phyloP scores from a whole-genome alignment of 192 early-diverging fungal genomes.

The Physocladia obscura region DNA sequence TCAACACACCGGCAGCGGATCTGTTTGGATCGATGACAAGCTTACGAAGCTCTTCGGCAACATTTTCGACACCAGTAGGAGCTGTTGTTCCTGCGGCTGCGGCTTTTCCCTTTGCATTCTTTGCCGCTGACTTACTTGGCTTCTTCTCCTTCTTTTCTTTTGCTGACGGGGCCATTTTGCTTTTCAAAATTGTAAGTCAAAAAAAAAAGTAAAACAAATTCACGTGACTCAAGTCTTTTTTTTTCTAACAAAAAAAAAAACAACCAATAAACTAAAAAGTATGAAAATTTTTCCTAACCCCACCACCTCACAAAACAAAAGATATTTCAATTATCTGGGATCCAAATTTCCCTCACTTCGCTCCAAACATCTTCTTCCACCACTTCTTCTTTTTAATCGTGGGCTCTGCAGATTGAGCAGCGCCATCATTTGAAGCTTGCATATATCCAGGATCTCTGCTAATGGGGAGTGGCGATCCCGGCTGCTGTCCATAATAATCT shows the following conservation, averaged over 20 bases:
- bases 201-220: slow-evolving; percentile 28
- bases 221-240: not conserved
- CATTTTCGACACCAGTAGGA: slow-evolving; percentile 12
- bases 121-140: slow-evolving; percentile 4
- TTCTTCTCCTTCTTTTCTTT: slow-evolving; percentile 31
- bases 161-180: slow-evolving; percentile 19
- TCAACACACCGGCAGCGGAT: slow-evolving; percentile 86
- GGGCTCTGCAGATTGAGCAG: not conserved
- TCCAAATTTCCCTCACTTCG: slow-evolving; percentile 37
- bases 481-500: not conserved
- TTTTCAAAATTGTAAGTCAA: not conserved
- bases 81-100: slow-evolving; percentile 7
- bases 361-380: slow-evolving; percentile 30
- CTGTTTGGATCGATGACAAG: slow-evolving; percentile 72
- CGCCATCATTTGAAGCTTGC: not conserved
- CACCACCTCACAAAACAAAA: too few species aligned
- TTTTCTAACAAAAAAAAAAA: too few species aligned
- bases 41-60: slow-evolving; percentile 34
- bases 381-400: slow-evolving; percentile 9
- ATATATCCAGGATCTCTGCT: not conserved
- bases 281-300: too few species aligned
- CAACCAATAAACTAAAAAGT: too few species aligned
- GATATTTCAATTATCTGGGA: too few species aligned
- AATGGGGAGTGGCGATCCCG: too few species aligned
- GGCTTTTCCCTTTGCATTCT: slow-evolving; percentile 15